phyloP scores from a whole-genome alignment of 345 rosid species.

The Trapa bicornis region DNA sequence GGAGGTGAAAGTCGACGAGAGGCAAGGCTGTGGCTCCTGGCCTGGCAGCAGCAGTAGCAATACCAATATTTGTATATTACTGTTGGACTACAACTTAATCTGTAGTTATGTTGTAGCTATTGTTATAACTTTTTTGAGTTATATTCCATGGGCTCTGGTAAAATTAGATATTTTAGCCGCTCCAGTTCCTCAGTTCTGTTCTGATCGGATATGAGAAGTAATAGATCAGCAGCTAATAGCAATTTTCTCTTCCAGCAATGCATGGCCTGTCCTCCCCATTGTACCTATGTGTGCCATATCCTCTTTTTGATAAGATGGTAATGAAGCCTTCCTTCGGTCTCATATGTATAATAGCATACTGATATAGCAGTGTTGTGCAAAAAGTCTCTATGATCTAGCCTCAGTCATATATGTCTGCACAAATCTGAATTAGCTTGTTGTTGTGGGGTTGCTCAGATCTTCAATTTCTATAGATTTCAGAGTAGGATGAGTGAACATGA shows the following conservation, averaged over 20 bases:
- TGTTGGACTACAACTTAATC: neutral
- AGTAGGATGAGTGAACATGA: too few species aligned
- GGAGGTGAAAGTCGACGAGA: neutral
- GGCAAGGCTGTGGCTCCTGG: neutral
- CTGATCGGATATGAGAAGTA: neutral
- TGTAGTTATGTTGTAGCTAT: neutral
- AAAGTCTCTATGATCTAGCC: too few species aligned
- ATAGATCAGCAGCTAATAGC: neutral
- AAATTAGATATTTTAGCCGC: neutral
- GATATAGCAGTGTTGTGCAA: neutral
- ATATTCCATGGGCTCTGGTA: neutral
- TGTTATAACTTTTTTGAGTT: neutral
- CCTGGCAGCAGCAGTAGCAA: neutral
- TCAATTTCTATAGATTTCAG: too few species aligned
- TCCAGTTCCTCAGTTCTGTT: neutral
- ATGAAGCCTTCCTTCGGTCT: neutral
- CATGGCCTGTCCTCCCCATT: neutral
- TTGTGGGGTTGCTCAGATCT: too few species aligned
- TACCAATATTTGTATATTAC: neutral
- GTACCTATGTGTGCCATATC: neutral
- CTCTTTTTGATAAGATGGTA: neutral
- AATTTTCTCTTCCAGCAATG: neutral
- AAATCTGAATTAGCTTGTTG: too few species aligned
- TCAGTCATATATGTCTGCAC: too few species aligned
- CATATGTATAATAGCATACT: too few species aligned